Evolutionary conservation across 495 filamentous ascomycete species (phyloP).

Genomic region (Podospora comata): DNA sequence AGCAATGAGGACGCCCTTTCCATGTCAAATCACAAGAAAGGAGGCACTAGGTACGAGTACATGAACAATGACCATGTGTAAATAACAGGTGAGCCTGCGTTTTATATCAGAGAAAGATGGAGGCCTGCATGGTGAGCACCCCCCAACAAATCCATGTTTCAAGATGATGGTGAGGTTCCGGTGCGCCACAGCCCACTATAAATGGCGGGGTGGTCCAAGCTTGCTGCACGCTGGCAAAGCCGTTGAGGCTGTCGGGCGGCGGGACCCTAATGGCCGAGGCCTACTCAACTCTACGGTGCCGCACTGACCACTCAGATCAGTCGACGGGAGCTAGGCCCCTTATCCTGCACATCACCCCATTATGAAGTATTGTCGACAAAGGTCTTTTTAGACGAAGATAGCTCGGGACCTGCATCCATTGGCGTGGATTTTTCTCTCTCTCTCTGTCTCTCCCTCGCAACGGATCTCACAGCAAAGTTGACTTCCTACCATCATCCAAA

Average conservation of each 20-base stretch:
- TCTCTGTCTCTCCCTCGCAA: neutral
- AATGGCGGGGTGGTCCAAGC: conserved; percentile 2
- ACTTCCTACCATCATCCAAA: neutral
- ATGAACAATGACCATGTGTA: neutral
- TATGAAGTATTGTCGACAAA: conserved; percentile 12
- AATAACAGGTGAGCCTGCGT: neutral
- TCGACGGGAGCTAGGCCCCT: conserved; percentile 20
- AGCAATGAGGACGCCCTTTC: neutral
- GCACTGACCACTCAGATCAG: conserved; percentile 4
- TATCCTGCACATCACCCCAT: conserved; percentile 34
- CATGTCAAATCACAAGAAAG: too few species aligned
- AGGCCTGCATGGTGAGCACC: neutral
- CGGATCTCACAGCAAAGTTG: neutral
- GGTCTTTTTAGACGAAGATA: conserved; percentile 1
- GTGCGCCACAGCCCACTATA: neutral
- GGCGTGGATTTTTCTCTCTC: neutral
- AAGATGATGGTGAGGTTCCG: neutral
- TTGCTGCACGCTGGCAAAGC: neutral
- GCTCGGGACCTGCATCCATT: neutral
- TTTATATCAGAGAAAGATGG: neutral
- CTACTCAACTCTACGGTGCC: neutral
- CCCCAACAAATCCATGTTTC: neutral
- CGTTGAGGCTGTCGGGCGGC: neutral
- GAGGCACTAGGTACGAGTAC: neutral
- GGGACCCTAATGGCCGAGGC: neutral